These are phyloP conservation scores for Viola pubescens DNA, from an alignment of 441 rosid species.

Conservation along the genomic window DNA sequence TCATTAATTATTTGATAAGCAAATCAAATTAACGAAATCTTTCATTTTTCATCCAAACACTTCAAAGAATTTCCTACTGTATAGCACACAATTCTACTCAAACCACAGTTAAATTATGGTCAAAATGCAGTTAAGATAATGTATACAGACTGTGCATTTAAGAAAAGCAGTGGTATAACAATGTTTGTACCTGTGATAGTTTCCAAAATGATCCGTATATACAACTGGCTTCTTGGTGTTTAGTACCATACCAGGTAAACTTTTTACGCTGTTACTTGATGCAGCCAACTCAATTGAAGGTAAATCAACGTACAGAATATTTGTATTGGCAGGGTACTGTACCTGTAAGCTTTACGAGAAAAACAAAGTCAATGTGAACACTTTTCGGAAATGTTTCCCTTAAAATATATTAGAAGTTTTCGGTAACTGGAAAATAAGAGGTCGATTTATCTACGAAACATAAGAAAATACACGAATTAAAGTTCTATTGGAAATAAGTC, in stretches of 20 bases:
- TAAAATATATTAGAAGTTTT: neutral
- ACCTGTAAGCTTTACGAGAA: slow-evolving; percentile 55
- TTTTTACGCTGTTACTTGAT: slow-evolving; percentile 46
- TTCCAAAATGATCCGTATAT: slow-evolving; percentile 57
- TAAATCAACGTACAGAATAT: slow-evolving; percentile 79
- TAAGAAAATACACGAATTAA: too few species aligned
- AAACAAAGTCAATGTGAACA: slow-evolving; percentile 12
- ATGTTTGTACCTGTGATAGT: slow-evolving; percentile 52
- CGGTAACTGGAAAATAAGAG: neutral
- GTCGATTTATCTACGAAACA: neutral
- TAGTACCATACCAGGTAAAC: slow-evolving; percentile 84
- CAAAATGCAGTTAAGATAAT: neutral
- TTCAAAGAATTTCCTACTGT: too few species aligned
- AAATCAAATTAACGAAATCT: too few species aligned
- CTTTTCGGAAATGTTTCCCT: slow-evolving; percentile 1
- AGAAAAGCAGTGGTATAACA: neutral
- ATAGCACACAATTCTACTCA: neutral
- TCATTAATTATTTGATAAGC: too few species aligned
- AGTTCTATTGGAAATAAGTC: too few species aligned
- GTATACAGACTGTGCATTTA: too few species aligned
- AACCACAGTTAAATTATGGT: neutral
- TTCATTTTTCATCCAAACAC: too few species aligned
- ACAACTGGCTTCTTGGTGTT: slow-evolving; percentile 63
- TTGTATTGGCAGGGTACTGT: slow-evolving; percentile 88
- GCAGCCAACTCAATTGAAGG: slow-evolving; percentile 57